Evolutionary conservation across 208 protist genomes (phyloP), one percentile per base, ranked within the genome.

Genomic region (Eutreptiella sp.): DNA sequence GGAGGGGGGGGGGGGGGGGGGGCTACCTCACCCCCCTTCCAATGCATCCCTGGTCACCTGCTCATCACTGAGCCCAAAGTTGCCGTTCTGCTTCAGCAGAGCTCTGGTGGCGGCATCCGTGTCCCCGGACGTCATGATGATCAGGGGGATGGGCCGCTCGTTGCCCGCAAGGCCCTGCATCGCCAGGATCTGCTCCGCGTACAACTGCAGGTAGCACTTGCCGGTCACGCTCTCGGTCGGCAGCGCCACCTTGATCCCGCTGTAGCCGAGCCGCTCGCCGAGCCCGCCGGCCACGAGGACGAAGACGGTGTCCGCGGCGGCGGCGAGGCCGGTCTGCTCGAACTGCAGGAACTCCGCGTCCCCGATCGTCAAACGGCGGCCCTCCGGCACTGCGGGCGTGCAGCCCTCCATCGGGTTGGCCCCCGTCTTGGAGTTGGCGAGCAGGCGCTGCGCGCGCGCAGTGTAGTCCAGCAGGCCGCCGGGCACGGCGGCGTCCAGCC

Each of bases 111-210:
- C 57, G 5, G 38, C 69, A 70, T 95, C 80, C 21, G 90, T 96
- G 68, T 96, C 88, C 52, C 79, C 75, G 0, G 85, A 93, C 27
- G 89, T 94, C 90, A 96, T 96, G 50, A 96, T 91, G 47, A 89
- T 85, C 62, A 96, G 84, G 0, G 85, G 87, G 5, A 81, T 77
- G 24, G 43, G 36, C 29, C 60, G 66, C 5, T 75, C 57, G 1
- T 26, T 42, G 0, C 75, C 78, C 50, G 7, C 70, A 70, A n/a
- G 14, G 1, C 68, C 78, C 0, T 78, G 63, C 59, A 90, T 76
- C 1, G 64, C 70, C 11, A 76, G 64, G 46, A 83, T 76, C 32
- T 57, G 59, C 31, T 68, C 29, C 19, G 66, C 38, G 72, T 82
- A 84, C 26, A 66, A 45, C 58, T 87, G 55, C 11, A 96, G 68